phyloP scores from a whole-genome alignment of 768 basidiomycete species.

The Suillus ampliporus region DNA sequence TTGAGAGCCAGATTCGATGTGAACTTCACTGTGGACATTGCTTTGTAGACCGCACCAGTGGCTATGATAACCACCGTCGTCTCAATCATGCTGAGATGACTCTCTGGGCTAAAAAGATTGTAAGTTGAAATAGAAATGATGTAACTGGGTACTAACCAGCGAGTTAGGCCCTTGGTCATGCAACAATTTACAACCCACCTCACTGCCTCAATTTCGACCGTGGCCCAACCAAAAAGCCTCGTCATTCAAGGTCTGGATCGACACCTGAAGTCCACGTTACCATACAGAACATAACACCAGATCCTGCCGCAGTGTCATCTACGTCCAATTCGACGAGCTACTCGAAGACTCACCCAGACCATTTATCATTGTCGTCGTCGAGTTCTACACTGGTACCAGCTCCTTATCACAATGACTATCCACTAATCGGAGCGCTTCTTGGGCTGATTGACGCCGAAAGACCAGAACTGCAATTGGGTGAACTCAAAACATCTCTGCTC shows the following conservation, averaged over 20 bases:
- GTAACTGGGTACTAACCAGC: too few species aligned
- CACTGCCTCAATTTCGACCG: background rate
- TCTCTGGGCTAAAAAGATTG: background rate
- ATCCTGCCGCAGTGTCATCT: too few species aligned
- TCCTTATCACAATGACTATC: too few species aligned
- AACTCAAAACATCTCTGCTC: too few species aligned
- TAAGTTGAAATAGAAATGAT: background rate
- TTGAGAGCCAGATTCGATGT: background rate
- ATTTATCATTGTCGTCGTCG: too few species aligned
- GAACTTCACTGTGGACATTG: background rate
- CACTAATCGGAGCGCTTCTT: too few species aligned
- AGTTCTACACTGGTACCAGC: too few species aligned
- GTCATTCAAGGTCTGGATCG: background rate
- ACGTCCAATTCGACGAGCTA: too few species aligned
- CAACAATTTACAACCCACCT: background rate
- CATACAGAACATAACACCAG: too few species aligned
- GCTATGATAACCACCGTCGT: background rate
- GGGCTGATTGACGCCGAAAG: too few species aligned
- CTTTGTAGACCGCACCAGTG: background rate
- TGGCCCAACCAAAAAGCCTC: background rate
- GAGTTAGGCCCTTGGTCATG: background rate
- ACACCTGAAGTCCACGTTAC: background rate
- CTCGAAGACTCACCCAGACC: too few species aligned
- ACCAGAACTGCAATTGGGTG: too few species aligned
- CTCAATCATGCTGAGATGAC: background rate